These are phyloP conservation scores for Parsonsia alboflavescens DNA, from an alignment of 257 asterid species.

Conservation along the genomic window DNA sequence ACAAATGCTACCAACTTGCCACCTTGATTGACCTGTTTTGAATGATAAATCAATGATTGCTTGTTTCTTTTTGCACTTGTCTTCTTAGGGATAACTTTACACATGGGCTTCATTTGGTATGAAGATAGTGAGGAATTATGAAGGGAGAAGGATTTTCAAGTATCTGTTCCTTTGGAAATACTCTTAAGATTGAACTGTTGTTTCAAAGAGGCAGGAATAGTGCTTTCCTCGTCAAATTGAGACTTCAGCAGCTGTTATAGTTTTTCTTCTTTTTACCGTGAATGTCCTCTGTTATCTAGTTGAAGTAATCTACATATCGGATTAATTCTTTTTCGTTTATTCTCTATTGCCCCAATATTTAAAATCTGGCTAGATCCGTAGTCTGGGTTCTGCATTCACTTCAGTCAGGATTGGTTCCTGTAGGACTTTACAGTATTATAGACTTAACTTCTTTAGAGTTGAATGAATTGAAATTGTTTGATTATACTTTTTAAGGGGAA, in stretches of 20 bases:
- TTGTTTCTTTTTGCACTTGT: not conserved
- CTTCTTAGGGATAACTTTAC: constrained; percentile 5
- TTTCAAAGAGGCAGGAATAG: not conserved
- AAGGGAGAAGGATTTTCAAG: not conserved
- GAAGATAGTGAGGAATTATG: not conserved
- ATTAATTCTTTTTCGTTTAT: not conserved
- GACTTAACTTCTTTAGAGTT: not conserved
- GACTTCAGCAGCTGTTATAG: not conserved
- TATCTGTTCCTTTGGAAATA: not conserved
- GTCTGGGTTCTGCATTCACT: not conserved
- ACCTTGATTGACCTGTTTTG: not conserved
- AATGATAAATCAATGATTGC: not conserved
- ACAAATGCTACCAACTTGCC: not conserved
- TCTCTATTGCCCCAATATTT: not conserved
- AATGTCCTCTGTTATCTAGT: not conserved
- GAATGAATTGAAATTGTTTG: not conserved
- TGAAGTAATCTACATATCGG: not conserved
- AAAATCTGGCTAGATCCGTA: not conserved
- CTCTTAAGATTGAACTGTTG: not conserved
- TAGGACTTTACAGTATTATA: not conserved
- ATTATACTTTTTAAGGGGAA: not conserved
- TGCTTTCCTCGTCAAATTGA: not conserved
- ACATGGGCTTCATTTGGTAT: not conserved
- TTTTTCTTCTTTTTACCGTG: not conserved
- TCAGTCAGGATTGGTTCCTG: not conserved